phyloP scores from a whole-genome alignment of 768 basidiomycete genomes.

The Tricholomella constricta region DNA sequence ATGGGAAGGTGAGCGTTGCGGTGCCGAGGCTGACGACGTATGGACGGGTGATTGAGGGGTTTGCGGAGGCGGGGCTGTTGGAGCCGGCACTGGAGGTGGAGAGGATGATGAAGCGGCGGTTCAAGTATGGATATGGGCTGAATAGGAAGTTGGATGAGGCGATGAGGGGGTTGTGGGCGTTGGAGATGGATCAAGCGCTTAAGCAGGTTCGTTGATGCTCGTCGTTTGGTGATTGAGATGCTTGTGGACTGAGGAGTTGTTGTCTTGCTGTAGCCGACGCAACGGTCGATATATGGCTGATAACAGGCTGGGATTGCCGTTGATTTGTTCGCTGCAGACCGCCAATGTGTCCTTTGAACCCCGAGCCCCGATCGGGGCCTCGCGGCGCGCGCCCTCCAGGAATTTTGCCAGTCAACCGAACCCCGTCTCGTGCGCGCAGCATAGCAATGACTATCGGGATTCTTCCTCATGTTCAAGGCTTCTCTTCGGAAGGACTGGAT shows the following conservation, averaged over 20 bases:
- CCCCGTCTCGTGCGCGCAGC: no score
- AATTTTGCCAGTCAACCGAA: background rate
- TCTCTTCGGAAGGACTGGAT: no score
- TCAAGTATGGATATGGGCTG: background rate
- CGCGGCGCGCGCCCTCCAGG: no score
- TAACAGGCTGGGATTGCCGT: no score
- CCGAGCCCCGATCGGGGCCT: no score
- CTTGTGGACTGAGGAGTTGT: background rate
- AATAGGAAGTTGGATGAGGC: constrained; percentile 2
- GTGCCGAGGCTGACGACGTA: constrained; percentile 9
- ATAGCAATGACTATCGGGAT: no score
- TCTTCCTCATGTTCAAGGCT: no score
- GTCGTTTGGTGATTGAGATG: background rate
- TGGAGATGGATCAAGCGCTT: constrained; percentile 9
- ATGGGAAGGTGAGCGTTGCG: constrained; percentile 2
- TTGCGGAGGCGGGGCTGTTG: constrained; percentile 14
- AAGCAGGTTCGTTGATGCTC: background rate
- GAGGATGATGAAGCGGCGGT: constrained; percentile 13
- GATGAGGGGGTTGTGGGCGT: constrained; percentile 6
- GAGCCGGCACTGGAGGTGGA: constrained; percentile 16
- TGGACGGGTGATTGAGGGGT: constrained; percentile 15
- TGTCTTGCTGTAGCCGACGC: background rate
- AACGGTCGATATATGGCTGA: background rate
- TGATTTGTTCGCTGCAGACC: background rate
- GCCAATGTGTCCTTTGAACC: background rate